These are phyloP conservation scores for Arachis stenosperma DNA, from an alignment of 306 rosid genomes.

Conservation along the genomic window DNA sequence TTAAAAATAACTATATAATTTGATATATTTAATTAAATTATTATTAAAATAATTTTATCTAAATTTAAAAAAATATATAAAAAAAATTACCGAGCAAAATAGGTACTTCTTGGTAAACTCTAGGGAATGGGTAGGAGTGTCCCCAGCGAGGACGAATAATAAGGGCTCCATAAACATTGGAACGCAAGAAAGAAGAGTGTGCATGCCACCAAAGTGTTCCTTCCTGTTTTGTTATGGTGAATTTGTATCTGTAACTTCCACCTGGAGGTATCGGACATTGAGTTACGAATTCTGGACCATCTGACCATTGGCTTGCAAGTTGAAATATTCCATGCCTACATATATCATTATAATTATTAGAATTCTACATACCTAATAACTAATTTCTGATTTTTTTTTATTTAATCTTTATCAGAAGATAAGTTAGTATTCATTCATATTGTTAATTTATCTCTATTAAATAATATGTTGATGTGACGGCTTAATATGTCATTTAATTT, in stretches of 20 bases:
- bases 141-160: constrained; percentile 51
- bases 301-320: constrained; percentile 63
- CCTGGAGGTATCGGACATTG: constrained; percentile 69
- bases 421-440: too few relatives aligned
- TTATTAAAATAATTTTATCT: too few relatives aligned
- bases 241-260: constrained; percentile 51
- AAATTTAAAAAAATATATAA: not conserved
- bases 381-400: too few relatives aligned
- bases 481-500: too few relatives aligned
- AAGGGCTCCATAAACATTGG: constrained; percentile 68
- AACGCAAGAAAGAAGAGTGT: constrained; percentile 60
- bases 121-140: constrained; percentile 44
- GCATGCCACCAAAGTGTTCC: constrained; percentile 93
- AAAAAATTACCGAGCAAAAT: constrained; percentile 50
- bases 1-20: too few relatives aligned
- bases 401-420: too few relatives aligned
- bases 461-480: too few relatives aligned
- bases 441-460: too few relatives aligned
- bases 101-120: constrained; percentile 55
- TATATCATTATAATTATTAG: not conserved
- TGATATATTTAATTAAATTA: too few relatives aligned
- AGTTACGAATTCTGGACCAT: constrained; percentile 69
- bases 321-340: constrained; percentile 79
- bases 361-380: too few relatives aligned
- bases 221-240: constrained; percentile 61